Percentiles rank a stretch among this genome's conserved stretches.
phyloP scores from a whole-genome alignment of 169 alveolate species.

The Plasmodium ovale region DNA sequence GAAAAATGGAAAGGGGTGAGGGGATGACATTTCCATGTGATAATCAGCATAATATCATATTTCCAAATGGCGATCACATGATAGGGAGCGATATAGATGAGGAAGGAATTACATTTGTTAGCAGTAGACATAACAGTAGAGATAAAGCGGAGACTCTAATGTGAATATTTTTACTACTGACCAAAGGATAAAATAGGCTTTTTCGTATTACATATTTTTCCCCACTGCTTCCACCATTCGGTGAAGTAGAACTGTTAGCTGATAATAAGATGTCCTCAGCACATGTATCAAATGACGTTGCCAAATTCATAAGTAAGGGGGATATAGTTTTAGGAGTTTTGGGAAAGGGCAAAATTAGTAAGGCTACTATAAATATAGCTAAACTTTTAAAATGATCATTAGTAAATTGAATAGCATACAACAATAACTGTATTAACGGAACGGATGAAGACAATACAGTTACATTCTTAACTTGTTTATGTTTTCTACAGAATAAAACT shows the following conservation, averaged over 20 bases:
- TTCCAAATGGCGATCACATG: too few species aligned
- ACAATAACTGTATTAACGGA: conserved; percentile 37
- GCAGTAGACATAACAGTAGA: conserved; percentile 35
- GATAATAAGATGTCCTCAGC: conserved; percentile 48
- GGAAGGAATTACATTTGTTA: conserved; percentile 59
- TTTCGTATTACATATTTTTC: conserved; percentile 62
- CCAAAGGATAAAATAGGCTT: conserved; percentile 37
- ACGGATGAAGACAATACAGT: conserved; percentile 59
- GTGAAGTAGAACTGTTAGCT: conserved; percentile 2
- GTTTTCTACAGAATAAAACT: conserved; percentile 57
- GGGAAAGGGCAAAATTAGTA: conserved; percentile 68
- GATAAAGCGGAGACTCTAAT: conserved; percentile 63
- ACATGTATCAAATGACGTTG: conserved; percentile 63
- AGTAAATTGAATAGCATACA: conserved; percentile 42
- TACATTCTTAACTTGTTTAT: conserved; percentile 60
- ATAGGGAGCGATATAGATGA: not conserved
- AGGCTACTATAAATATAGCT: conserved; percentile 44
- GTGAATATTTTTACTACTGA: conserved; percentile 10
- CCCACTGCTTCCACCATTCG: not conserved
- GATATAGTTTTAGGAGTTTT: conserved; percentile 21
- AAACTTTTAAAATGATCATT: conserved; percentile 62
- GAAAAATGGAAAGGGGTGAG: not conserved
- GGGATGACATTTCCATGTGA: too few species aligned
- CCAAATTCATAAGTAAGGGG: conserved; percentile 29
- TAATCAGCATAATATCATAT: too few species aligned